These are phyloP conservation scores for Fraxinus latifolia DNA, from an alignment of 305 asterid species.

Conservation along the genomic window DNA sequence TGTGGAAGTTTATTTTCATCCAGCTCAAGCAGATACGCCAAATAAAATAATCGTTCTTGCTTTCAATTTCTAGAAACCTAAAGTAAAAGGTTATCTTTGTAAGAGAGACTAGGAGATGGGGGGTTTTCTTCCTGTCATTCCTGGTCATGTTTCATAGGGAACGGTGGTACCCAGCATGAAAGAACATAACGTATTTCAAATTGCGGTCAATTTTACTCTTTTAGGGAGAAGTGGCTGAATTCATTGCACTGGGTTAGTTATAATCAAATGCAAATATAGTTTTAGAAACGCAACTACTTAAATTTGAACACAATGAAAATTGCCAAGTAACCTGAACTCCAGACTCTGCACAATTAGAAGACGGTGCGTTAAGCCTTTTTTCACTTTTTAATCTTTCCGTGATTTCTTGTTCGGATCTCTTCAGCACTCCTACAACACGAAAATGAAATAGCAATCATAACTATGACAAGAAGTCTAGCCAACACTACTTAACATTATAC, in stretches of 20 bases:
- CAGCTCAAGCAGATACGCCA: neutral
- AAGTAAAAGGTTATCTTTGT: neutral
- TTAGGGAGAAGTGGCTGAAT: neutral
- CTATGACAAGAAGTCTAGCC: neutral
- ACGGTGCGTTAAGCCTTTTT: constrained; percentile 42
- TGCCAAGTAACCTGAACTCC: neutral
- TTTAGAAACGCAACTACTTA: neutral
- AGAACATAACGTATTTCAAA: neutral
- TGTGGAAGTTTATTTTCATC: neutral
- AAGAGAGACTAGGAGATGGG: neutral
- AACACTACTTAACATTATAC: neutral
- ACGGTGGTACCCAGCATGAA: neutral
- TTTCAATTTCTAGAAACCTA: neutral
- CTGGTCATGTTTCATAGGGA: neutral
- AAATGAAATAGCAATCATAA: constrained; percentile 16
- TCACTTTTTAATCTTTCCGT: constrained; percentile 42
- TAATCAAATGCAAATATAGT: neutral
- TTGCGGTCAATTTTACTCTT: neutral
- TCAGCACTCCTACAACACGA: constrained; percentile 68
- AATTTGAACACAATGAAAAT: neutral
- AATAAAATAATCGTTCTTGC: neutral
- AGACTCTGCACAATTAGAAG: constrained; percentile 12
- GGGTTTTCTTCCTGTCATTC: neutral
- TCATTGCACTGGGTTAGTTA: neutral
- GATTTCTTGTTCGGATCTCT: constrained; percentile 63